Evolutionary conservation across 768 basidiomycete species (phyloP), one percentile per base, ranked within the genome.

Genomic region (Boletus vinaceobasis): DNA sequence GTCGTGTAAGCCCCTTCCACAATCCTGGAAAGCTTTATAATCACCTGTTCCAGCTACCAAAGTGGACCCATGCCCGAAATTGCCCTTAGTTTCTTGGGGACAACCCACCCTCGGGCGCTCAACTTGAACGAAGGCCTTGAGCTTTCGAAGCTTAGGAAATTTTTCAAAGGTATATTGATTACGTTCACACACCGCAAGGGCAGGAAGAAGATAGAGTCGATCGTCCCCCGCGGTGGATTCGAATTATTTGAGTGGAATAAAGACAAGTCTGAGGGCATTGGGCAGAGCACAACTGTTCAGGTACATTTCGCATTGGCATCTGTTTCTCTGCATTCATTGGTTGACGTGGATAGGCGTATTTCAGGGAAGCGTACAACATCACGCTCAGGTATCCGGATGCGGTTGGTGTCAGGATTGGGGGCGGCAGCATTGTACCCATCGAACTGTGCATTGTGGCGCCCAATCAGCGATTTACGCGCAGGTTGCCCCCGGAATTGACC

Each of bases 401-500:
- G 8, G 62, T 79, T 31, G 80, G 78, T 3, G 67, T 83, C 7
- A 60, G 57, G 7, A 46, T 65, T 38, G 68, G 64, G 1, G 66
- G 70, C 0, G 70, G 70, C 1, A 65, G 77, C n/a, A 67, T 84
- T 21, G 60, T 76, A 5, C 84, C 84, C 0, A 72, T 77, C 0
- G 83, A 86, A 53, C 54, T 81, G 0, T 83, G 80, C 50, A 26
- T 57, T 0, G 56, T 86, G 11, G 59, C 74, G 4, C 70, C 74
- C 0, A 75, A 80, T 2, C 84, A 86, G 50, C 60, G 82, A 0
- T 84, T 74, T 60, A 79, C 66, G 49, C 71, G 74, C 48, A 77
- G 71, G 53, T 55, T 84, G 1, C 76, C 76, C 0, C 73, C 73
- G 0, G 67, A 75, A 57, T 54, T 66, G 29, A 74, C 58, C 38